These are phyloP conservation scores for Trichoderma sp. DNA, from an alignment of 2,329 filamentous ascomycete species.

Conservation along the genomic window DNA sequence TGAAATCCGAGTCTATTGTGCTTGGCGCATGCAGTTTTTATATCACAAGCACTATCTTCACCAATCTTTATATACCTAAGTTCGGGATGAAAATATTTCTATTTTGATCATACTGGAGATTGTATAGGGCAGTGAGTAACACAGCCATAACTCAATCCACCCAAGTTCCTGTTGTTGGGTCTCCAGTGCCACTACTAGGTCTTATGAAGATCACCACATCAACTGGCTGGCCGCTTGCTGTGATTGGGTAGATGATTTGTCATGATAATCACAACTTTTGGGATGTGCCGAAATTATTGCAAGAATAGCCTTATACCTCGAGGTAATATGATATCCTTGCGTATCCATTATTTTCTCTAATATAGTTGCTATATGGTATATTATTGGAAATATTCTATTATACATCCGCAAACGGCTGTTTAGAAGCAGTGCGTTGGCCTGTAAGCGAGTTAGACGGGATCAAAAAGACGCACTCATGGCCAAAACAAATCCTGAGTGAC, in stretches of 20 bases:
- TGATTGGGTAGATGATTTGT: not conserved
- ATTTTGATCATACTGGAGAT: not conserved
- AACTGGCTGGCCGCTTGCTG: not conserved
- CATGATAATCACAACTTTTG: not conserved
- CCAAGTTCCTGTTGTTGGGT: not conserved
- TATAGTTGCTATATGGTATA: not conserved
- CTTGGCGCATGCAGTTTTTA: not conserved
- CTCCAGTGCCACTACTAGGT: not conserved
- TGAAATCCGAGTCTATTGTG: not conserved
- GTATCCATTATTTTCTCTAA: not conserved
- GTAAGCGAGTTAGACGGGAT: not conserved
- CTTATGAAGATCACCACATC: not conserved
- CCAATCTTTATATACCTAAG: no score
- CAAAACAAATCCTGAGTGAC: not conserved
- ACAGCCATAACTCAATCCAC: not conserved
- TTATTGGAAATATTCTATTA: not conserved
- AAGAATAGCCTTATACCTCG: not conserved
- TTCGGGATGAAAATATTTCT: not conserved
- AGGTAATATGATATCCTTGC: not conserved
- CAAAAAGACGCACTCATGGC: not conserved
- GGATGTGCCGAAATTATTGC: not conserved
- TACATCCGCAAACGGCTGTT: not conserved
- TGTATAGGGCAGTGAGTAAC: not conserved
- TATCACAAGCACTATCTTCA: not conserved
- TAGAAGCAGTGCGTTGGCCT: not conserved